Base-by-base conservation (phyloP, 768 basidiomycete genomes). In the Suillus cothurnatus region DNA sequence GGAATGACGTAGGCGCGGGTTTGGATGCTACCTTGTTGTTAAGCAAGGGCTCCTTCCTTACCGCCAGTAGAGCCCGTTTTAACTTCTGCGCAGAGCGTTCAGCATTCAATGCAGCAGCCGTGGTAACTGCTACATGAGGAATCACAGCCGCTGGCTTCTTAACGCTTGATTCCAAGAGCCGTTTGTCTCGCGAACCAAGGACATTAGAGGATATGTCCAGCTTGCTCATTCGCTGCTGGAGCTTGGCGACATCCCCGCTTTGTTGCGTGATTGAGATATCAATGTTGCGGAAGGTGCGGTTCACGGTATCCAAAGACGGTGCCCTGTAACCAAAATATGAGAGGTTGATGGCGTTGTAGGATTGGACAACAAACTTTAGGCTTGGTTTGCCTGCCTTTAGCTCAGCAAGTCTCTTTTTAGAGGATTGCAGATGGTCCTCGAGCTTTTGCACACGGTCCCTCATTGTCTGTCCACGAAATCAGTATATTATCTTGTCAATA, bases 291-390 rank as follows among this genome's bases (percentile, higher is more conserved):
- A 92, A 91, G 0, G 93, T 91, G 38, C 93, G 86, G 69, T 82
- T 88, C 73, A 97, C 86, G 1, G 91, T 90, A 70, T 96, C 95
- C 60, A 97, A 78, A 8, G 93, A 88, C 1, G 95, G 94, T 6
- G 93, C 84, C 68, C 94, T 96, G 71, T 28, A 36, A 68, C 61
- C 34, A 57, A 58, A n/a, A 7, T 55, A 28, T 64, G 36, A 62
- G 53, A 56, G 55, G 52, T 53, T 32, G 39, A n/a, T 38, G 9
- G 3, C 21, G 32, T 52, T 17, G 36, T 43, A 19, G 26, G 19
- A 19, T 47, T n/a, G 61, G 0, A 28, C 34, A 17, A 78, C 85
- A 39, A 69, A 90, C 93, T 85, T 86, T 63, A 94, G 75, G 3
- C 79, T 77, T 9, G 88, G 85, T 68, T 84, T 88, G 11, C 88